Evolutionary conservation across 352 stramenopile species (phyloP).

Genomic region (Globisporangium recalcitrans): DNA sequence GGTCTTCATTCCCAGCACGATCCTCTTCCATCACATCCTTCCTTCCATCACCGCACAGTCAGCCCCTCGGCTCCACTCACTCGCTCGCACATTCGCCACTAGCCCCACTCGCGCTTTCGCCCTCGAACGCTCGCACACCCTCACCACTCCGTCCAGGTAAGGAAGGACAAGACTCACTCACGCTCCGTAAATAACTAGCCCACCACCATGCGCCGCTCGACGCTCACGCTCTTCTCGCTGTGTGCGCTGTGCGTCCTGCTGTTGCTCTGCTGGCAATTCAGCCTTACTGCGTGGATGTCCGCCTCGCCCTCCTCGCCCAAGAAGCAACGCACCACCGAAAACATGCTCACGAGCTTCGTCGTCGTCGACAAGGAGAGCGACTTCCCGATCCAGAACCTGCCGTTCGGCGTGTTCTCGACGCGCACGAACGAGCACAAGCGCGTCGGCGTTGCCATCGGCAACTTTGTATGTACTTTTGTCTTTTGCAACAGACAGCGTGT

Average conservation of each 20-base stretch:
- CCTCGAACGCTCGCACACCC: not conserved
- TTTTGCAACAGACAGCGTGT: not conserved
- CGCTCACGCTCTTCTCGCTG: not conserved
- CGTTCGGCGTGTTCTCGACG: conserved; percentile 92
- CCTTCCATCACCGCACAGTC: not conserved
- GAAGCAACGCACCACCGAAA: conserved; percentile 10
- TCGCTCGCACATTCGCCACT: not conserved
- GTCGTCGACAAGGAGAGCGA: conserved; percentile 55
- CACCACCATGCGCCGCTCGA: not conserved
- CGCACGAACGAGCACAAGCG: conserved; percentile 58
- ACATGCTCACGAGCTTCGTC: conserved; percentile 53
- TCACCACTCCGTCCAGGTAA: conserved; percentile 2
- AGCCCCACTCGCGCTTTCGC: not conserved
- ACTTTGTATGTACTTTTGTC: conserved; percentile 39
- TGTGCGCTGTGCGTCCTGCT: not conserved
- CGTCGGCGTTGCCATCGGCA: conserved; percentile 80
- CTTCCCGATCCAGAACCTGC: conserved; percentile 94
- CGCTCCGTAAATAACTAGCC: too few species aligned
- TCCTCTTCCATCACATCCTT: not conserved
- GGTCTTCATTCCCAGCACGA: not conserved
- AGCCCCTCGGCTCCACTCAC: too few species aligned
- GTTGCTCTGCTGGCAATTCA: conserved; percentile 1
- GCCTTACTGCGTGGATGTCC: conserved; percentile 9
- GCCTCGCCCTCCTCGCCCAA: conserved; percentile 4
- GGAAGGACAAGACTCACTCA: too few species aligned